A percentile compares a stretch with the other conserved stretches of the same genome.
Conservation (phyloP, 345 rosid genomes). For the Syzygium grande region DNA sequence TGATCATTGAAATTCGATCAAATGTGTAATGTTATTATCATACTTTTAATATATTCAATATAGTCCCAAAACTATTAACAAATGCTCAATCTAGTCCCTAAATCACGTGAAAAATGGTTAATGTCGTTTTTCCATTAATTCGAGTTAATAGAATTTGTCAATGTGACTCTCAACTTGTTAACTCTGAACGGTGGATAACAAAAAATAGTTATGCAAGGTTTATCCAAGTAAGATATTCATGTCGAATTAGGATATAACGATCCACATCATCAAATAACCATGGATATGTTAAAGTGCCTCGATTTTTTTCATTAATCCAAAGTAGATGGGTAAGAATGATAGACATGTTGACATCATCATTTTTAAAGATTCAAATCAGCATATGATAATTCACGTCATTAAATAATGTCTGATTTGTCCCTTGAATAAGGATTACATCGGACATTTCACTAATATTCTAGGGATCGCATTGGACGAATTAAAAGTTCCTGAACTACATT, state of each 20-base stretch:
- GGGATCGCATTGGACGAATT: fast-evolving
- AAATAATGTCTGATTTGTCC: background rate
- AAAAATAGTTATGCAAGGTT: background rate
- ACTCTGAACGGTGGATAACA: background rate
- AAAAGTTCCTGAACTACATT: background rate
- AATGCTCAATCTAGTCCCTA: background rate
- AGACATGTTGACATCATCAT: background rate
- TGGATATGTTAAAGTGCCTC: too few relatives aligned
- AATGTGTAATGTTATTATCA: background rate
- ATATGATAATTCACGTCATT: background rate
- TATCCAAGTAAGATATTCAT: background rate
- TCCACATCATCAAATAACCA: background rate
- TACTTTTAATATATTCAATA: background rate
- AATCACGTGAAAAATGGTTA: background rate
- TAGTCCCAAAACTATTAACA: fast-evolving
- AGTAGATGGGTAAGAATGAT: background rate
- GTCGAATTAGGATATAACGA: background rate
- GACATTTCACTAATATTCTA: fast-evolving
- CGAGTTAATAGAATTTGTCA: background rate
- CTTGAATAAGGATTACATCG: background rate
- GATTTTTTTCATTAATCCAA: too few relatives aligned
- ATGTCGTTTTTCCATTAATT: background rate
- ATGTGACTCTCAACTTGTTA: background rate
- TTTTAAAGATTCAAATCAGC: background rate
- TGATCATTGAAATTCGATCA: background rate